These are phyloP conservation scores for Sphaerulina musiva DNA, from an alignment of 2,329 filamentous ascomycete genomes.

Conservation along the genomic window DNA sequence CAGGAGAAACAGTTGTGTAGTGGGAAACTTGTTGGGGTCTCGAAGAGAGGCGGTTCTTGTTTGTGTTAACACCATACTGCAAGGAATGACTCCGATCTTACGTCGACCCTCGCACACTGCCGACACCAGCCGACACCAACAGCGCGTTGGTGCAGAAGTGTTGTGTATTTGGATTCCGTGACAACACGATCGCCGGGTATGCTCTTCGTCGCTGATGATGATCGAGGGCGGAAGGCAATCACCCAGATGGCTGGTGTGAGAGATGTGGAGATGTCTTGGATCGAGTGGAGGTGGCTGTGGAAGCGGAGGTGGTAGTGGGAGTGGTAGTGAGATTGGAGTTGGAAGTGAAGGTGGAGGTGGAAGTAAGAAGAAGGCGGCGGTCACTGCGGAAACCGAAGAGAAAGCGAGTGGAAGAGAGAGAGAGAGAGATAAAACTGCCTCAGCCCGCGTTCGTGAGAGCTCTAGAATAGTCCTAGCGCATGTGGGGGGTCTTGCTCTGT, in stretches of 20 bases:
- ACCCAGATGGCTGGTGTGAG: too few species aligned
- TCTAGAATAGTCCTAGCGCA: too few species aligned
- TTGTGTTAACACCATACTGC: conserved; percentile 22
- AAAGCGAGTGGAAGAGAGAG: too few species aligned
- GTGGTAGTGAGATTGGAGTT: too few species aligned
- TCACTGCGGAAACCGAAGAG: too few species aligned
- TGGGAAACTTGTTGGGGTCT: conserved; percentile 70
- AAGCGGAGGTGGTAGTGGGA: too few species aligned
- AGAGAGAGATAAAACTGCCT: too few species aligned
- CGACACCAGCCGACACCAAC: neutral
- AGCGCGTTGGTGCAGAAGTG: neutral
- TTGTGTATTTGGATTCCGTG: neutral
- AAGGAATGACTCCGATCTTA: conserved; percentile 22
- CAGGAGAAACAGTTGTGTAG: conserved; percentile 73
- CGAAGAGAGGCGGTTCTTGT: conserved; percentile 38
- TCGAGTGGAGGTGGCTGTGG: too few species aligned
- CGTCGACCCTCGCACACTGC: conserved; percentile 14
- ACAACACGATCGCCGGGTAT: neutral
- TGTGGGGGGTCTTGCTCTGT: too few species aligned
- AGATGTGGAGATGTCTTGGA: too few species aligned
- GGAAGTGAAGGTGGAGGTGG: neutral
- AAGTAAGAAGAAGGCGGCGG: too few species aligned
- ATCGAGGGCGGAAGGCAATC: neutral
- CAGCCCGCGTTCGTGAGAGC: too few species aligned
- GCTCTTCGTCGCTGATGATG: neutral